phyloP scores from a whole-genome alignment of 257 asterid genomes.

The Lycium ferocissimum region DNA sequence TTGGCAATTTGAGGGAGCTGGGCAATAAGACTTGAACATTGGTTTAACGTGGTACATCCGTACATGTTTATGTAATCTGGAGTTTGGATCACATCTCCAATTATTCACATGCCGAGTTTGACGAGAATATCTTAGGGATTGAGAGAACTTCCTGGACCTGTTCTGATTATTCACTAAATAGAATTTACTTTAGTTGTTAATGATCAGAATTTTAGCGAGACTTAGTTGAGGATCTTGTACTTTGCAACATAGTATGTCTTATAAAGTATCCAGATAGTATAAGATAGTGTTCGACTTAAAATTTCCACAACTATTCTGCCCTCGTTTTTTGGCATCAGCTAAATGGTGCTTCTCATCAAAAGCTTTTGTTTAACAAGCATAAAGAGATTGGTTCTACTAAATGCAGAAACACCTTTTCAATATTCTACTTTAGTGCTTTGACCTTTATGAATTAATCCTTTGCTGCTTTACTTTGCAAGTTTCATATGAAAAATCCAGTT shows the following conservation, averaged over 20 bases:
- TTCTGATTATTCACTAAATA: not conserved
- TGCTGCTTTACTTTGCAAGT: not conserved
- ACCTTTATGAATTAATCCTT: not conserved
- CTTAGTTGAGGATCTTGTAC: not conserved
- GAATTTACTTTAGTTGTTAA: not conserved
- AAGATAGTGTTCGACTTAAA: not conserved
- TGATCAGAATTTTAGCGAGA: not conserved
- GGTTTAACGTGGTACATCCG: not conserved
- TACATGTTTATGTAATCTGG: slow-evolving; percentile 17
- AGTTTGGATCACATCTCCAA: slow-evolving; percentile 1
- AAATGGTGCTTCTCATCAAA: not conserved
- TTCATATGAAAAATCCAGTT: not conserved
- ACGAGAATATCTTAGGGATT: not conserved
- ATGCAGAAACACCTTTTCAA: not conserved
- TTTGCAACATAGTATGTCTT: not conserved
- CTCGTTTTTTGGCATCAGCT: slow-evolving; percentile 12
- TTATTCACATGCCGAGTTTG: slow-evolving; percentile 5
- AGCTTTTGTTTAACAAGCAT: not conserved
- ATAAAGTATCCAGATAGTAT: not conserved
- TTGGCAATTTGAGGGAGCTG: not conserved
- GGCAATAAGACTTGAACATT: not conserved
- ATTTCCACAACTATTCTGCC: not conserved
- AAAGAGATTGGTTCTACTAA: slow-evolving; percentile 12
- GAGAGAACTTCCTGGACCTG: slow-evolving; percentile 11
- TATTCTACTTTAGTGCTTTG: slow-evolving; percentile 10